phyloP scores from a whole-genome alignment of 768 basidiomycete species.

The Rubroboletus satanas region DNA sequence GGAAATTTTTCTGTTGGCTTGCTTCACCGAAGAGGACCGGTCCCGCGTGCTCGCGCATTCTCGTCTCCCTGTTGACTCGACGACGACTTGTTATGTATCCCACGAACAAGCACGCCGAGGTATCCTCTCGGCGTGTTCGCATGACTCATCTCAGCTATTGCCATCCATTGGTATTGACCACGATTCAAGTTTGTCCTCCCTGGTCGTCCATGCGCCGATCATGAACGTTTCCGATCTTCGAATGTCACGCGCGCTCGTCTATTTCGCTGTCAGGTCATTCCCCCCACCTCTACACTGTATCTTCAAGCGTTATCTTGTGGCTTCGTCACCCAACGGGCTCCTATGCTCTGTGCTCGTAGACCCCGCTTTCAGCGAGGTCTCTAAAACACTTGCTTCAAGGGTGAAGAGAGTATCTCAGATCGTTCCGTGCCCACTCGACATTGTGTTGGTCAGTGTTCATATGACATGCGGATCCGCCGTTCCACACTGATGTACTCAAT shows the following conservation, averaged over 20 bases:
- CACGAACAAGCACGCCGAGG: conserved; percentile 28
- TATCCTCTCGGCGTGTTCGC: conserved; percentile 2
- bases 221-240: conserved; percentile 13
- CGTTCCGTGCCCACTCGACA: conserved; percentile 5
- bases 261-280: conserved; percentile 26
- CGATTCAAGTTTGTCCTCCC: conserved; percentile 42
- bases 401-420: conserved; percentile 10
- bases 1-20: conserved; percentile 60
- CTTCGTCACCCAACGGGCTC: conserved; percentile 6
- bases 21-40: conserved; percentile 43
- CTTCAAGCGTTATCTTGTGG: conserved; percentile 23
- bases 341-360: conserved; percentile 21
- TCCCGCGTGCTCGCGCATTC: conserved; percentile 43
- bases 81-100: conserved; percentile 7
- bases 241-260: conserved; percentile 20
- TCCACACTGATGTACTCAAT: conserved; percentile 19
- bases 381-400: conserved; percentile 10
- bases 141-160: neutral
- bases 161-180: conserved; percentile 47
- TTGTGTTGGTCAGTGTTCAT: conserved; percentile 30
- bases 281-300: conserved; percentile 10
- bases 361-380: conserved; percentile 9
- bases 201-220: conserved; percentile 40
- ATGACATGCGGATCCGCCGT: conserved; percentile 15
- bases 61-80: conserved; percentile 41